phyloP scores from a whole-genome alignment of 2,329 filamentous ascomycete genomes.

The Fusarium hostae region DNA sequence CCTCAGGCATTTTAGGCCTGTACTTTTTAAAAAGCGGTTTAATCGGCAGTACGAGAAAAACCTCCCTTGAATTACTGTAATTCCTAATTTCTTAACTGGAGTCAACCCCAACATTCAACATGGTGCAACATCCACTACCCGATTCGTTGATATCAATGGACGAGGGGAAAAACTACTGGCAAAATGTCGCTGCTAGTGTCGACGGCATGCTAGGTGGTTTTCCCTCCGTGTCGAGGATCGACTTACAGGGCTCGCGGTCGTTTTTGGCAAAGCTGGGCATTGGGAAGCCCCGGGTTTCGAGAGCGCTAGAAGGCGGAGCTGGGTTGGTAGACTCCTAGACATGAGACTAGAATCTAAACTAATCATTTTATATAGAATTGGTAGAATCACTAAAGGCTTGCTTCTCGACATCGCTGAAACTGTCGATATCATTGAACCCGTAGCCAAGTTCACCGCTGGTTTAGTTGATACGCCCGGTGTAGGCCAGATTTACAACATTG shows the following conservation, averaged over 20 bases:
- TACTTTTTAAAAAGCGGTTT: background rate
- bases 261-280: background rate
- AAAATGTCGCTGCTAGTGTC: background rate
- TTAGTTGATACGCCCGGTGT: background rate
- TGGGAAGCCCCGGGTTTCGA: background rate
- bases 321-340: background rate
- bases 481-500: background rate
- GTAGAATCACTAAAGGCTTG: background rate
- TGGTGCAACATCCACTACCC: background rate
- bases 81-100: background rate
- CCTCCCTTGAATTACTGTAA: background rate
- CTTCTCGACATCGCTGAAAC: background rate
- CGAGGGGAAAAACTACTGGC: background rate
- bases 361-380: background rate
- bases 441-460: background rate
- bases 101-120: background rate
- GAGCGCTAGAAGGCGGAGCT: background rate
- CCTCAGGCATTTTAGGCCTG: background rate
- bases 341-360: background rate
- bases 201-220: background rate
- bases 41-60: background rate
- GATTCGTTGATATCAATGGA: background rate
- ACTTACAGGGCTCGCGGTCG: background rate
- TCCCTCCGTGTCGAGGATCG: background rate
- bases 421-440: background rate